Base-by-base conservation (phyloP, 345 rosid genomes). In the Melaleuca quinquenervia region DNA sequence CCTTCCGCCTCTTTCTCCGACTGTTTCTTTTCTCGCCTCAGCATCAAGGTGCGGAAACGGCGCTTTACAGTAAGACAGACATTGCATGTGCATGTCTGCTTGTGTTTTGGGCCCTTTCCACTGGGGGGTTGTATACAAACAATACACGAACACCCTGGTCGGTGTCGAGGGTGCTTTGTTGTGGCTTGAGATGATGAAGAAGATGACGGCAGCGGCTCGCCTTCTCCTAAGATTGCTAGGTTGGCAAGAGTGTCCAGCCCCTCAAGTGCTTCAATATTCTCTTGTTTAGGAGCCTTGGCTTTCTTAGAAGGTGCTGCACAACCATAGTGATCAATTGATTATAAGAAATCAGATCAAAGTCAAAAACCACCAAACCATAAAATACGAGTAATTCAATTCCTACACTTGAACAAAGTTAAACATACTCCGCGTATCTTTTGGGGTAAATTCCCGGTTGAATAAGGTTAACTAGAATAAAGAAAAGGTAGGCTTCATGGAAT, bases 51-150 rank as follows among this genome's bases (percentile, higher is more conserved):
- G 53, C 84, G 91, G 89, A 90, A 93, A 82, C 99, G 99, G 82
- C 99, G 95, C 90, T 94, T 92, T 56, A 92, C 96, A 3, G 92
- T 92, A 78, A 82, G 89, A 89, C 98, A 97, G 83, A 97, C 96
- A 50, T 88, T 93, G 86, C 98, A 97, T 14, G 92, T 92, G 88
- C 99, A 97, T 52, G 94, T 55, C 87, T 84, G 95, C 88, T 94
- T 92, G 91, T 97, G 98, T 88, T 94, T 97, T 52, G 96, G 96
- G 80, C 96, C 97, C 87, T 88, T 89, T 83, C 99, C 98, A 85
- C 99, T 96, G 51, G 99, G 98, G 24, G 98, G 96, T 86, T 96
- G 99, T 86, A 96, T 92, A 91, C 99, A 97, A 60, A 97, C 96
- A 76, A 96, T 97, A 91, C 99, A 97, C 15, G 95, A 87, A 92